Evolutionary conservation across 345 rosid genomes (phyloP).

Genomic region (Syzygium oleosum): DNA sequence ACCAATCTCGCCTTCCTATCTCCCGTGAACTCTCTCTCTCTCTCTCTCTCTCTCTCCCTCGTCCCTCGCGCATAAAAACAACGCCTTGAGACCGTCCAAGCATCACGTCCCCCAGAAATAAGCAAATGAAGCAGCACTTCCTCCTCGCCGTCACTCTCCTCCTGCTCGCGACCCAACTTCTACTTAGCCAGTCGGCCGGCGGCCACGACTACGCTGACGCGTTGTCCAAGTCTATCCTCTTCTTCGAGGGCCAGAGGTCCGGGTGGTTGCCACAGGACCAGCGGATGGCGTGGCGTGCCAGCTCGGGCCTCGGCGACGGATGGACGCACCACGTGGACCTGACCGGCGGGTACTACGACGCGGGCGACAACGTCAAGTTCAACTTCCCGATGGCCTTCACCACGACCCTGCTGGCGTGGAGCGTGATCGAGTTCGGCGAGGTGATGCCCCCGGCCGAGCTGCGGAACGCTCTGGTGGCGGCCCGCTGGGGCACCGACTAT

Average conservation of each 20-base stretch:
- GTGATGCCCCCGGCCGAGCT: conserved; percentile 62
- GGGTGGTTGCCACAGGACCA: conserved; percentile 73
- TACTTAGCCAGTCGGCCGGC: conserved; percentile 4
- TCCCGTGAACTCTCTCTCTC: neutral
- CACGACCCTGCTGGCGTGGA: conserved; percentile 86
- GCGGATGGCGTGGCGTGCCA: conserved; percentile 54
- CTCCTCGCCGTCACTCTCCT: neutral
- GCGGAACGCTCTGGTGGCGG: conserved; percentile 55
- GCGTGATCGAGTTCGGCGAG: conserved; percentile 76
- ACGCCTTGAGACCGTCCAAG: neutral
- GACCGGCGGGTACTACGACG: conserved; percentile 90
- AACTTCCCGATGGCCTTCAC: conserved; percentile 95
- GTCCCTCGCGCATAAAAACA: neutral
- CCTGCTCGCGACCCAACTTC: neutral
- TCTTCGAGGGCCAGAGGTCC: conserved; percentile 96
- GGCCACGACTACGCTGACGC: conserved; percentile 69
- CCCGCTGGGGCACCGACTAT: conserved; percentile 82
- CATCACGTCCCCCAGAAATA: neutral
- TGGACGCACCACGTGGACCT: conserved; percentile 56
- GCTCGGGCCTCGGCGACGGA: conserved; percentile 78
- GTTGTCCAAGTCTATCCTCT: conserved; percentile 77
- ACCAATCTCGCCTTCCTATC: neutral
- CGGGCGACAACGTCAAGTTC: conserved; percentile 92
- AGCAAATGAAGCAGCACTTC: neutral
- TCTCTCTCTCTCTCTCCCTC: neutral